phyloP scores from a whole-genome alignment of 768 basidiomycete species.

The Suillus lakei region DNA sequence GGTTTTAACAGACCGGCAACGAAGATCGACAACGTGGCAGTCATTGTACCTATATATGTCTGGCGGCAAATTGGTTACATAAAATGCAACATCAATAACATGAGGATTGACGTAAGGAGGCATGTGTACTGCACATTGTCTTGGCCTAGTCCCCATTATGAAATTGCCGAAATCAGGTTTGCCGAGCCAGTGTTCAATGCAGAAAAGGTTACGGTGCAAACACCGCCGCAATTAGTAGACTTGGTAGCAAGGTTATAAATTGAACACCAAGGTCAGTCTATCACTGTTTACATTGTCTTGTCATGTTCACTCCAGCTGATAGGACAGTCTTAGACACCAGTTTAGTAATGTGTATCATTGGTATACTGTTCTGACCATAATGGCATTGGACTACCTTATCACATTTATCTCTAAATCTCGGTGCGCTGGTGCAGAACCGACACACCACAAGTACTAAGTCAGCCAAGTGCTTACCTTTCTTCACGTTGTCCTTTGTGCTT shows the following conservation, averaged over 20 bases:
- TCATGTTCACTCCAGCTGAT: background rate
- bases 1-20: no score
- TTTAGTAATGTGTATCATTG: constrained; percentile 31
- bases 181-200: no score
- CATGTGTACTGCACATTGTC: no score
- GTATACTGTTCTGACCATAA: constrained; percentile 18
- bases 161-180: no score
- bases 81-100: no score
- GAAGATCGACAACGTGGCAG: no score
- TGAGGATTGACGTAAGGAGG: no score
- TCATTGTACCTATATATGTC: no score
- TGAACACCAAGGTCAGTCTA: constrained; percentile 10
- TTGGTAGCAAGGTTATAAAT: constrained; percentile 12
- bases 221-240: no score
- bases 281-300: background rate
- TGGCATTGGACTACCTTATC: background rate
- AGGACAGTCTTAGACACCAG: constrained; percentile 29
- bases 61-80: no score
- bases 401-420: background rate
- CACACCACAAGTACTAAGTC: background rate
- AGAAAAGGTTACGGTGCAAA: no score
- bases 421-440: background rate
- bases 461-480: constrained; percentile 24
- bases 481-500: constrained; percentile 33
- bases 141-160: no score